Conservation (phyloP, 2,329 filamentous ascomycete species). For the Cercospora sp. region DNA sequence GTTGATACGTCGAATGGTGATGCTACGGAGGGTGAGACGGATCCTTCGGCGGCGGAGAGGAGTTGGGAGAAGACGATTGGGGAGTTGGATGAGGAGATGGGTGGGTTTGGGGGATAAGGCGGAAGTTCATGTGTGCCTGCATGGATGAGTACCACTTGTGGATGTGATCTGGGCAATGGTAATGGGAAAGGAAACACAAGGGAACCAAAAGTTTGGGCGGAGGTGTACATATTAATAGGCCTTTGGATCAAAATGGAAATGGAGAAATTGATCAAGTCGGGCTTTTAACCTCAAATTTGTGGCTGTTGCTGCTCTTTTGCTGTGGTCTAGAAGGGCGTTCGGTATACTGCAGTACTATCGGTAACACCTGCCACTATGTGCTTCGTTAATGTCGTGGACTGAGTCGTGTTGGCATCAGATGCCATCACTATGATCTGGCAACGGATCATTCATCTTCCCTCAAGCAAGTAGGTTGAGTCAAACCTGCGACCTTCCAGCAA, state of each 20-base stretch:
- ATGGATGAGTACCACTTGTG: background rate
- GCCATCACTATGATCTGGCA: background rate
- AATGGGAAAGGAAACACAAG: background rate
- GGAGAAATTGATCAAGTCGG: background rate
- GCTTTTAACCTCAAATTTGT: background rate
- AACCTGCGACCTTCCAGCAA: background rate
- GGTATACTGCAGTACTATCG: background rate
- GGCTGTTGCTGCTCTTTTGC: background rate
- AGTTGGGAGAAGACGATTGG: background rate
- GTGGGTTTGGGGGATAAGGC: background rate
- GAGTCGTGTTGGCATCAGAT: background rate
- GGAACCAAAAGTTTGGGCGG: background rate
- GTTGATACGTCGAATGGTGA: no score
- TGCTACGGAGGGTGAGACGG: background rate
- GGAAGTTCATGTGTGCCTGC: background rate
- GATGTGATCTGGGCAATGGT: background rate
- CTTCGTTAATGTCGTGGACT: background rate
- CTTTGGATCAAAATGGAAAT: background rate
- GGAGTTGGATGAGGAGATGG: background rate
- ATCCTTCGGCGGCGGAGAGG: background rate
- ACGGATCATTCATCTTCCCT: background rate
- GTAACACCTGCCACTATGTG: background rate
- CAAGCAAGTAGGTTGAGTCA: background rate
- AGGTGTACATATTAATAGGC: background rate
- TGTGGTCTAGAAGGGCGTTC: no score